Evolutionary conservation across 768 basidiomycete species (phyloP).

Genomic region (Auricularia heimuer): DNA sequence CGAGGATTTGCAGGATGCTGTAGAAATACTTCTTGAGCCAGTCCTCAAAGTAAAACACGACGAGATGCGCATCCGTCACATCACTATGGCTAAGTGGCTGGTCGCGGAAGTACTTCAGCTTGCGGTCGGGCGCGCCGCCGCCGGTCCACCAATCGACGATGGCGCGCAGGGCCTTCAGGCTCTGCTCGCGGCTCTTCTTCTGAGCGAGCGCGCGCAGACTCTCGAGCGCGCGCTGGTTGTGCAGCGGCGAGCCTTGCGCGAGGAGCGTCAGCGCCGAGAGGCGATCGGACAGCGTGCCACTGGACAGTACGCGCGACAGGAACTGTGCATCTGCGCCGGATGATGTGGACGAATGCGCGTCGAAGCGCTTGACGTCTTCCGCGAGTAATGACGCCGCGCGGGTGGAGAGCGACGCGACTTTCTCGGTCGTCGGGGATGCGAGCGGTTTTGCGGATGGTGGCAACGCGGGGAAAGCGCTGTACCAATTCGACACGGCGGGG

Average conservation of each 20-base stretch:
- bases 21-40: slow-evolving; percentile 98
- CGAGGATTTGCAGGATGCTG: slow-evolving; percentile 78
- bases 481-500: slow-evolving; percentile 33
- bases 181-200: slow-evolving; percentile 88
- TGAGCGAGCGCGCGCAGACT: slow-evolving; percentile 67
- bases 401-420: slow-evolving; percentile 34
- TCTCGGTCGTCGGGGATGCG: slow-evolving; percentile 30
- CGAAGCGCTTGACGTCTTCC: slow-evolving; percentile 34
- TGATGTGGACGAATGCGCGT: slow-evolving; percentile 30
- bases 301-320: slow-evolving; percentile 72
- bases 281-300: slow-evolving; percentile 86
- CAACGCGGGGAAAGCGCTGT: slow-evolving; percentile 36
- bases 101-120: slow-evolving; percentile 89
- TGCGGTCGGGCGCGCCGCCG: slow-evolving; percentile 79
- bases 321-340: slow-evolving; percentile 70
- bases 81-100: slow-evolving; percentile 60
- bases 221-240: slow-evolving; percentile 75
- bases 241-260: slow-evolving; percentile 72
- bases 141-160: slow-evolving; percentile 97
- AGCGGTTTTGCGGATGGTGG: slow-evolving; percentile 18
- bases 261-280: slow-evolving; percentile 84
- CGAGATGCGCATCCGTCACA: slow-evolving; percentile 59
- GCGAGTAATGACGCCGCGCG: slow-evolving; percentile 42
- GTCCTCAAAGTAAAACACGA: slow-evolving; percentile 91
- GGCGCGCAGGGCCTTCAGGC: slow-evolving; percentile 80